Base-by-base conservation (phyloP, 208 protist species). In the Lotmaria passim region DNA sequence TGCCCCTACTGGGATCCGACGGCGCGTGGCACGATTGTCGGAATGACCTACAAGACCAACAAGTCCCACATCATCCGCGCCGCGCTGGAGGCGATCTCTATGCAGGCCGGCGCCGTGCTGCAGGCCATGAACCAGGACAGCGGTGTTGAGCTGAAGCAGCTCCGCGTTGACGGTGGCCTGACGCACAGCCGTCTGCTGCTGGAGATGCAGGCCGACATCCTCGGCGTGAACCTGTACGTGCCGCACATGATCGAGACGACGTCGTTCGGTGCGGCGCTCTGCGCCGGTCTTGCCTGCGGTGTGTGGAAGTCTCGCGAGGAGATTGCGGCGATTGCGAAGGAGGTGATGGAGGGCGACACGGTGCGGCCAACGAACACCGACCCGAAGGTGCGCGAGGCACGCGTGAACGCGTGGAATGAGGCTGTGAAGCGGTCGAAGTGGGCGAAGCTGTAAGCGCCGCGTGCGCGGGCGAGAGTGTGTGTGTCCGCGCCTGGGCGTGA, bases 151-250 rank as follows among this genome's bases (percentile, higher is more conserved):
- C 53, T 98, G 12, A 55, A 41, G 11, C 47, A 68, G 17, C 72
- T 99, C 14, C 83, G 90, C 46, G 98, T 99, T 2, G 98, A 99
- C 75, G 98, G 98, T 33, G 98, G 98, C 23, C 89, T 99, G 30
- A 90, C 91, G 0, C 70, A 80, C 21, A 98, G 91, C 72, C 62
- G 86, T 31, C 65, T 98, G 21, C 58, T 99, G 17, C 83, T 99
- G 59, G 95, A 99, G 69, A 93, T 98, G 56, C 98, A 99, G 86
- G 62, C 98, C 7, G 95, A 98, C 62, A 48, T 97, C 5, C 73
- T 97, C 17, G 82, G 82, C 30, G 61, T 94, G 15, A 74, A 82
- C 12, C 79, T 98, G 17, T 60, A 76, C 53, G 73, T 88, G 17
- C 91, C 91, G 7, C 47, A 62, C 21, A 90, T 94, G 81, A 73